Conservation (phyloP, 1,284 basidiomycete species). For the Trametes hirsuta region DNA sequence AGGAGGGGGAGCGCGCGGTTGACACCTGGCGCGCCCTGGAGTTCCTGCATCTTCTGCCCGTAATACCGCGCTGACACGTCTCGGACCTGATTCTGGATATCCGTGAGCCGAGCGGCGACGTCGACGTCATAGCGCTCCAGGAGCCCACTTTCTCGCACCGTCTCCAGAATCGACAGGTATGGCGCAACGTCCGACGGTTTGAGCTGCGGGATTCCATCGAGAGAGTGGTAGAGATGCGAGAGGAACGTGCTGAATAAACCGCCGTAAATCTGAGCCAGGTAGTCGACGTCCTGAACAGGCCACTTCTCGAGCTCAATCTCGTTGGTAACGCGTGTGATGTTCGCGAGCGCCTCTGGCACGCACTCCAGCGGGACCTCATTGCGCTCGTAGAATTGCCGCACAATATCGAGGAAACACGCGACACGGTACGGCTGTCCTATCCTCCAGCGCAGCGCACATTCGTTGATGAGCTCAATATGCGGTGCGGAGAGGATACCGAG, state of each 20-base stretch:
- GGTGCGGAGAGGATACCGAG: slow-evolving; percentile 86
- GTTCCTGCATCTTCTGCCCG: slow-evolving; percentile 68
- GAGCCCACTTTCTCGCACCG: slow-evolving; percentile 71
- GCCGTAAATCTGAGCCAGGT: slow-evolving; percentile 66
- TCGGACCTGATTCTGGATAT: slow-evolving; percentile 72
- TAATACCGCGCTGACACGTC: slow-evolving; percentile 73
- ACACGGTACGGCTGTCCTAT: slow-evolving; percentile 81
- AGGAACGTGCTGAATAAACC: slow-evolving; percentile 88
- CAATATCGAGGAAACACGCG: slow-evolving; percentile 85
- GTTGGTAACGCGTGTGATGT: slow-evolving; percentile 69
- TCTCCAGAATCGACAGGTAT: slow-evolving; percentile 69
- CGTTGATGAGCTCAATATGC: slow-evolving; percentile 85
- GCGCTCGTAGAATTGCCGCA: slow-evolving; percentile 86
- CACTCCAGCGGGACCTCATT: slow-evolving; percentile 95
- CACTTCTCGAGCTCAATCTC: slow-evolving; percentile 79
- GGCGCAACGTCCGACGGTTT: slow-evolving; percentile 70
- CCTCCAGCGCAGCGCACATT: slow-evolving; percentile 90
- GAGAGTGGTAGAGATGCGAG: slow-evolving; percentile 81
- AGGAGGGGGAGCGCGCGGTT: slow-evolving; percentile 82
- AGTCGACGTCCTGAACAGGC: slow-evolving; percentile 83
- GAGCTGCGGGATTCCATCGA: slow-evolving; percentile 74
- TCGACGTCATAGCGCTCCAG: slow-evolving; percentile 71
- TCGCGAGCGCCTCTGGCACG: slow-evolving; percentile 85
- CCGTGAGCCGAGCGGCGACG: slow-evolving; percentile 62
- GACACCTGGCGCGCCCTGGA: slow-evolving; percentile 68